Percentiles rank a stretch among this genome's conserved stretches.
Conservation (phyloP, 805 yeast species). For the Tetrapisispora arboricola region DNA sequence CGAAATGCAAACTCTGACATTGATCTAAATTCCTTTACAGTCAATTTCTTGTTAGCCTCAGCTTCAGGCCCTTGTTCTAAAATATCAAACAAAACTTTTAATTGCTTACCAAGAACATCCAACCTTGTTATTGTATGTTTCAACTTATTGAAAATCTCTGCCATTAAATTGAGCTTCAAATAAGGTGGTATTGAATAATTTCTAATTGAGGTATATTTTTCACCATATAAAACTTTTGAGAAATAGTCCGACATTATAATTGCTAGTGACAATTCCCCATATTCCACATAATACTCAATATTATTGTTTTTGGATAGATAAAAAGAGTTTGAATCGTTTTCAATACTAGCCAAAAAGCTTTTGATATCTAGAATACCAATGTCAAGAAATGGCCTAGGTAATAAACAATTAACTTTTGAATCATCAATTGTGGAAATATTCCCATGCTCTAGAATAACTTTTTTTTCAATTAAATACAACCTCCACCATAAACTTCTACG, state of each 20-base stretch:
- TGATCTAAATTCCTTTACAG: background rate
- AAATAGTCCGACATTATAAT: slow-evolving; percentile 17
- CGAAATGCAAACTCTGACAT: slow-evolving; percentile 8
- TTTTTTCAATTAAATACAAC: slow-evolving; percentile 20
- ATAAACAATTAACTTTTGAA: slow-evolving; percentile 15
- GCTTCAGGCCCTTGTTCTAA: background rate
- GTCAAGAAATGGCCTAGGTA: slow-evolving; percentile 18
- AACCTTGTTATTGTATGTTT: slow-evolving; percentile 9
- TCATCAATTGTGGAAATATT: slow-evolving; percentile 17
- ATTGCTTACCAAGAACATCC: slow-evolving; percentile 16
- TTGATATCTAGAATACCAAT: slow-evolving; percentile 18
- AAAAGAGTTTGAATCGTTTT: background rate
- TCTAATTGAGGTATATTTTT: slow-evolving; percentile 21
- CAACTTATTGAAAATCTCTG: slow-evolving; percentile 13
- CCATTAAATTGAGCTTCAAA: slow-evolving; percentile 10
- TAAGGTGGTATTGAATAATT: slow-evolving; percentile 17
- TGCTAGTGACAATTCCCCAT: slow-evolving; percentile 14
- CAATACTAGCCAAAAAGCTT: slow-evolving; percentile 13
- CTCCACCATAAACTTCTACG: slow-evolving; percentile 26
- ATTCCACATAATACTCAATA: slow-evolving; percentile 8
- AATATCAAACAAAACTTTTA: slow-evolving; percentile 13
- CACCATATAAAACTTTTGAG: slow-evolving; percentile 16
- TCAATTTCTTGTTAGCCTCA: background rate
- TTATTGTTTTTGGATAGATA: slow-evolving; percentile 9
- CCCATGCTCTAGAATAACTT: slow-evolving; percentile 10